A percentile compares a stretch with the other conserved stretches of the same genome.
Conservation (phyloP, 1,284 basidiomycete genomes). For the Tylopilus orsonianus region DNA sequence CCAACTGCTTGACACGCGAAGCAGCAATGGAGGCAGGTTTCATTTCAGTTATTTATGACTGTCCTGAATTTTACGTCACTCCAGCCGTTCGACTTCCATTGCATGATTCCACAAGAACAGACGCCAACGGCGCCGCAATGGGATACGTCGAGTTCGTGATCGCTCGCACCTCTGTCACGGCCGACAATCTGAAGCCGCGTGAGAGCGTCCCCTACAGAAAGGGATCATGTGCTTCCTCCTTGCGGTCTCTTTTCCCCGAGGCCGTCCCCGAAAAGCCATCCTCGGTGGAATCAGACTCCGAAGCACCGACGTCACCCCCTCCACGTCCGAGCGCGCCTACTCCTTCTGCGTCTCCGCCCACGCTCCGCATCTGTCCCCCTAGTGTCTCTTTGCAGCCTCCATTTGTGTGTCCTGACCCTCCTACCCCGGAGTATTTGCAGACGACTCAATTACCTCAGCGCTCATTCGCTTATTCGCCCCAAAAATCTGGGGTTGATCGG, state of each 20-base stretch:
- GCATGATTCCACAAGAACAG: constrained; percentile 33
- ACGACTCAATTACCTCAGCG: constrained; percentile 32
- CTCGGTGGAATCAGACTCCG: constrained; percentile 18
- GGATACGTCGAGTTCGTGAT: constrained; percentile 32
- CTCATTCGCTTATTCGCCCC: constrained; percentile 18
- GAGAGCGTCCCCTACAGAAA: constrained; percentile 20
- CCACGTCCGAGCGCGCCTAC: constrained; percentile 21
- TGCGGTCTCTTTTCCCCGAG: constrained; percentile 20
- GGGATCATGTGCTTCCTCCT: constrained; percentile 12
- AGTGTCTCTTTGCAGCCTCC: constrained; percentile 18
- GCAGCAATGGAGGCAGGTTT: constrained; percentile 29
- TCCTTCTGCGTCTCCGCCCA: constrained; percentile 16
- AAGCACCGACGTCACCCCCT: constrained; percentile 22
- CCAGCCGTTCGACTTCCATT: constrained; percentile 33
- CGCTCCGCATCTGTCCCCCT: constrained; percentile 10
- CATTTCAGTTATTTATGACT: constrained; percentile 34
- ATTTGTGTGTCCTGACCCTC: constrained; percentile 13
- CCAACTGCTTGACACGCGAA: constrained; percentile 31
- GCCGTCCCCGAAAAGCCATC: constrained; percentile 24
- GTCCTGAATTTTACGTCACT: constrained; percentile 32
- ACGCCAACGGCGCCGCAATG: constrained; percentile 25
- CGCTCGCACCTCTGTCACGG: constrained; percentile 14
- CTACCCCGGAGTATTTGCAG: constrained; percentile 28
- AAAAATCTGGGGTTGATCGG: constrained; percentile 34
- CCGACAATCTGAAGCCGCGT: constrained; percentile 19